phyloP scores from a whole-genome alignment of 148 eudicot species.

The Camellia granthamiana region DNA sequence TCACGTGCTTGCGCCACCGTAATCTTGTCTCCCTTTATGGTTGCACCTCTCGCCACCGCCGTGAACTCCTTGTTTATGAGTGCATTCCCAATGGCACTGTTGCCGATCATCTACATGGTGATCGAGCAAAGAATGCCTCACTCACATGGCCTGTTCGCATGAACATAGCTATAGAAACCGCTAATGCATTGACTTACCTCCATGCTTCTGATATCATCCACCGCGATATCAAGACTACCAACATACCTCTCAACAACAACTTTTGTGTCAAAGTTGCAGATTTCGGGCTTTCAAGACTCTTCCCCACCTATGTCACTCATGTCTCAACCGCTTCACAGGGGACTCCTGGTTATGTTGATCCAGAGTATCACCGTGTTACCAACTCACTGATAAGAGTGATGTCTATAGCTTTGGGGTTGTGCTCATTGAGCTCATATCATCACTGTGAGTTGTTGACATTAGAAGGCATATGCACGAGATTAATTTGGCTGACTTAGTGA shows the following conservation, averaged over 20 bases:
- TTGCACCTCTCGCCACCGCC: constrained; percentile 58
- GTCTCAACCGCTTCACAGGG: constrained; percentile 43
- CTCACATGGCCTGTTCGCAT: constrained; percentile 34
- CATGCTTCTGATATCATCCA: constrained; percentile 33
- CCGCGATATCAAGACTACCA: constrained; percentile 25
- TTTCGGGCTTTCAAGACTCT: constrained; percentile 27
- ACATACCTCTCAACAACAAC: constrained; percentile 28
- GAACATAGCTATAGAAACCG: constrained; percentile 38
- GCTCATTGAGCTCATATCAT: constrained; percentile 35
- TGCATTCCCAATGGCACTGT: constrained; percentile 63
- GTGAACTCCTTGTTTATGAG: constrained; percentile 62
- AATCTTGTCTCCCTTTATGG: constrained; percentile 65
- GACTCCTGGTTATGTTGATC: constrained; percentile 36
- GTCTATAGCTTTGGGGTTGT: constrained; percentile 38
- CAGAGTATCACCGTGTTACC: constrained; percentile 33
- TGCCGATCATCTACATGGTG: constrained; percentile 28
- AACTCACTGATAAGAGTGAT: constrained; percentile 18
- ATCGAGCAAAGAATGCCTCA: not conserved
- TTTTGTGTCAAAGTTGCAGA: constrained; percentile 38
- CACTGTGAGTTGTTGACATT: not conserved
- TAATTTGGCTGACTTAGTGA: constrained; percentile 27
- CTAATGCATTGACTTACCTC: constrained; percentile 36
- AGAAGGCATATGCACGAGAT: constrained; percentile 26
- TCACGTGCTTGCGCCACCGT: constrained; percentile 31
- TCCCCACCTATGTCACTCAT: constrained; percentile 23